Evolutionary conservation across 2,329 filamentous ascomycete species (phyloP), one percentile per base, ranked within the genome.

Genomic region (Scedosporium boydii): DNA sequence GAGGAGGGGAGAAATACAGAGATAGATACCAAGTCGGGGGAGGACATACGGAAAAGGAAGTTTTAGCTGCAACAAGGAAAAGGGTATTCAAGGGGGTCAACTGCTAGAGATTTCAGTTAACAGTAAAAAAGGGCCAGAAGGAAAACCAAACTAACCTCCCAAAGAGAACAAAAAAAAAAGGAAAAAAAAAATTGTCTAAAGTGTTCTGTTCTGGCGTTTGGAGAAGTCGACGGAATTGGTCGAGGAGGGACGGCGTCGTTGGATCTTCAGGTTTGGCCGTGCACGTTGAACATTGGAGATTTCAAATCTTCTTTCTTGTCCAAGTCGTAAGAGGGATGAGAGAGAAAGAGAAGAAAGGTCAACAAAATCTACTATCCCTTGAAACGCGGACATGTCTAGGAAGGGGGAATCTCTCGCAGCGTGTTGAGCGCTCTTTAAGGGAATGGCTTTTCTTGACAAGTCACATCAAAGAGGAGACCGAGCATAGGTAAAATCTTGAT

Each of bases 141-240:
- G 6, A 34, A 6, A 6, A 34, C 9, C 4, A 10, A 34, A 34
- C 29, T 10, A 6, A 34, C 29, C 29, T 34, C 29, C 1, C 6
- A 10, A 34, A 21, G n/a, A 53, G 18, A 26, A 53, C 27, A 27
- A 21, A 53, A 21, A 53, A 48, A 48, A 48, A 10, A 16, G 18
- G 18, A n/a, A 21, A 16, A 21, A 48, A 48, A 12, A 21, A 48
- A 26, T 53, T 53, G 48, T 53, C 48, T 53, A 51, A 27, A 27
- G 21, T 34, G 71, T 61, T 3, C 38, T 51, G 4, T 61, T 46
- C 44, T 46, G 44, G 44, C 44, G 44, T 46, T 21, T 46, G 14
- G 44, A 21, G 18, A n/a, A 21, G 44, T 46, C 18, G 44, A 46
- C 18, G 44, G 44, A 21, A n/a, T 46, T 18, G 44, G 44, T 46